Evolutionary conservation across 257 asterid species (phyloP).

Genomic region (Salvia hispanica): DNA sequence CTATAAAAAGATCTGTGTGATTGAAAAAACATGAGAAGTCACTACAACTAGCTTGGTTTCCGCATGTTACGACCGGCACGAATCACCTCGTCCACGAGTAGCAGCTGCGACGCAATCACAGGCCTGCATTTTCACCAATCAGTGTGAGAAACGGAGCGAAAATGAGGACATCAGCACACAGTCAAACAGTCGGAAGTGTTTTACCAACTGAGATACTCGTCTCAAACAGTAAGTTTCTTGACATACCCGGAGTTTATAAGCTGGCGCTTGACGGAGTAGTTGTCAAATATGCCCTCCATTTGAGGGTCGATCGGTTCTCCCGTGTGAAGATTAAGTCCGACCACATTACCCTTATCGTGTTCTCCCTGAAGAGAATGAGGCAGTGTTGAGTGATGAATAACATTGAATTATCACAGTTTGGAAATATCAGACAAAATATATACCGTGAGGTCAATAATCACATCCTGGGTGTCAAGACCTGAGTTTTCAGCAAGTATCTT

Average conservation of each 20-base stretch:
- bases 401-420: not conserved
- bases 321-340: constrained; percentile 86
- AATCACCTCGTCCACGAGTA: constrained; percentile 90
- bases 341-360: constrained; percentile 88
- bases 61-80: constrained; percentile 98
- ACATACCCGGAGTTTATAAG: constrained; percentile 90
- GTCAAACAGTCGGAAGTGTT: no score
- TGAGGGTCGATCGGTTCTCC: constrained; percentile 98
- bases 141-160: no score
- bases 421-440: not conserved
- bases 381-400: constrained; percentile 5
- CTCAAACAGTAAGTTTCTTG: not conserved
- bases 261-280: constrained; percentile 92
- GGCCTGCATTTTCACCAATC: constrained; percentile 56
- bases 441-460: constrained; percentile 88
- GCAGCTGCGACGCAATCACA: constrained; percentile 85
- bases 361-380: constrained; percentile 65
- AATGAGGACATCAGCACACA: not conserved
- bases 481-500: constrained; percentile 96
- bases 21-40: not conserved
- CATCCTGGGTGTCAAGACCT: constrained; percentile 98
- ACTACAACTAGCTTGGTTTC: constrained; percentile 61
- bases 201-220: no score
- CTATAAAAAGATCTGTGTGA: not conserved
- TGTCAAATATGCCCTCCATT: constrained; percentile 98